Base-by-base conservation (phyloP, 1,139 yeast species). In the Saccharomycopsis phalli region DNA sequence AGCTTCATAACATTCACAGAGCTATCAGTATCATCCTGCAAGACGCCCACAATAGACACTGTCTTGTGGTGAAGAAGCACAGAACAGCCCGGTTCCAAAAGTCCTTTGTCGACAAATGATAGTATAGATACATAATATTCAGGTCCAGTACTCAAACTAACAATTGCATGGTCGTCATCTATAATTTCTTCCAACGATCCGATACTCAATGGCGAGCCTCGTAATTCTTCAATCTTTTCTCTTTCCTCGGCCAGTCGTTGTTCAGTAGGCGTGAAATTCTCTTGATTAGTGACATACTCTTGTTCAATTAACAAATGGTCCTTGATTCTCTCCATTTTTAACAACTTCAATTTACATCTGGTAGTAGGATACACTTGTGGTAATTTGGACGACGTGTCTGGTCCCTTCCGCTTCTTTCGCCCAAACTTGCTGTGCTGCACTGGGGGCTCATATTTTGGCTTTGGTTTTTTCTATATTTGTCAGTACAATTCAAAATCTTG, bases 151-250 rank as follows among this genome's bases (percentile, higher is more conserved):
- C 95, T 80, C 42, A 94, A 79, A 30, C 96, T 86, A 34, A 91
- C 97, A 66, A 91, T 93, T 17, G 98, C 99, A 61, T 93, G 98
- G 59, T 91, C 98, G 60, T 91, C 98, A 58, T 91, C 98, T 52
- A 91, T 86, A 47, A 93, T 83, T 64, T 91, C 99, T 58, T 91
- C 98, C 55, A 91, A 69, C 3, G 95, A 87, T 36, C 99, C 99
- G 47, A 93, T 84, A 31, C 95, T 81, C 86, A 91, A 81, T 44
- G 99, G 99, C 35, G 87, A 78, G 8, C 99, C 98, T 61, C 98
- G 76, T 57, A 91, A 75, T 53, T 88, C 96, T 56, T 91, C 97
- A 45, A 93, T 82, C 61, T 88, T 87, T 53, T 86, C 88, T 53
- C 95, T 72, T 61, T 91, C 99, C 60, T 91, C 98, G 17, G 86